phyloP scores from a whole-genome alignment of 345 rosid genomes.

The Fremontodendron californicum region DNA sequence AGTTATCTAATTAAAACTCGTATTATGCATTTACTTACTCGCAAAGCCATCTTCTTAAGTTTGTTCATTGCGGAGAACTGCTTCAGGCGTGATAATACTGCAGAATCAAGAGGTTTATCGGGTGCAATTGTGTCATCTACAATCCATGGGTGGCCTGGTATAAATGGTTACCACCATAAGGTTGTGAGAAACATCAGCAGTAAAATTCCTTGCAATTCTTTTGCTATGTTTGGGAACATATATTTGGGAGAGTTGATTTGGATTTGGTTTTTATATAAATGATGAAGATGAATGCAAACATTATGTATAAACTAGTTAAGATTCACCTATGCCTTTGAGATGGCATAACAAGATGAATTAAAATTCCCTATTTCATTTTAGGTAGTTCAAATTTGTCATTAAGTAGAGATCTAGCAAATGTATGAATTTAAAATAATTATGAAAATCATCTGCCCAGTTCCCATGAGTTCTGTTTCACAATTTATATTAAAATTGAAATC shows the following conservation, averaged over 20 bases:
- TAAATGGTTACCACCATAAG: not conserved
- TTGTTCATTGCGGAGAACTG: slow-evolving; percentile 85
- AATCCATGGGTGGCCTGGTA: slow-evolving; percentile 75
- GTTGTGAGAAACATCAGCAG: not conserved
- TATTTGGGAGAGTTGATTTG: not conserved
- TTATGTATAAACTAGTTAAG: not conserved
- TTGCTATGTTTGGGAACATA: not conserved
- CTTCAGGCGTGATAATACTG: slow-evolving; percentile 63
- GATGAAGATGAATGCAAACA: not conserved
- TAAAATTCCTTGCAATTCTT: not conserved
- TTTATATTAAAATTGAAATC: not conserved
- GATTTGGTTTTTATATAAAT: not conserved
- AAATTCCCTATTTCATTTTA: not conserved
- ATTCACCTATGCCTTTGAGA: not conserved
- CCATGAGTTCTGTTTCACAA: not conserved
- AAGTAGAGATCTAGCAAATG: not conserved
- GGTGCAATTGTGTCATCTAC: slow-evolving; percentile 78
- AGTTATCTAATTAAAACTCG: not conserved
- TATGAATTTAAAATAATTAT: not conserved
- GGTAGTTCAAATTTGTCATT: not conserved
- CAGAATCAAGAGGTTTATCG: slow-evolving; percentile 76
- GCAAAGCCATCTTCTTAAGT: slow-evolving; percentile 80
- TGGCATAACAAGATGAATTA: not conserved
- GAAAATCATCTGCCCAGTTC: not conserved
- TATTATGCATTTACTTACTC: slow-evolving; percentile 36